Evolutionary conservation across 2,329 filamentous ascomycete species (phyloP).

Genomic region (Monilinia vaccinii-corymbosi): DNA sequence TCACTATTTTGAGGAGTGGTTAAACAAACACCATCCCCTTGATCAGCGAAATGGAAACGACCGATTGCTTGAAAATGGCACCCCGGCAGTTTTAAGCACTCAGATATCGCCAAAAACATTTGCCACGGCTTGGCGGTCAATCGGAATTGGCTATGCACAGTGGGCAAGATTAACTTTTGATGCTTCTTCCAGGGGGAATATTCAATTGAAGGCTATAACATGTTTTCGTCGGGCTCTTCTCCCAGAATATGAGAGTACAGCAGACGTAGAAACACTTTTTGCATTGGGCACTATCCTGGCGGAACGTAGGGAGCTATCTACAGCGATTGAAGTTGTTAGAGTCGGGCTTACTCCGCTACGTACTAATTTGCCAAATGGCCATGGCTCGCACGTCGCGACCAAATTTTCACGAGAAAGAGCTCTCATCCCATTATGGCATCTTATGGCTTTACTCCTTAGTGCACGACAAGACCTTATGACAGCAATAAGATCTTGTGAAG

Average conservation of each 20-base stretch:
- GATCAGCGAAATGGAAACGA: constrained; percentile 15
- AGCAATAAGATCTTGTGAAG: constrained; percentile 76
- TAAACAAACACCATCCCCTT: constrained; percentile 46
- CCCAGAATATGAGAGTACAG: constrained; percentile 53
- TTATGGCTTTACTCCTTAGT: constrained; percentile 77
- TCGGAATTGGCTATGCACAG: constrained; percentile 77
- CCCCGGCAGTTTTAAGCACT: constrained; percentile 15
- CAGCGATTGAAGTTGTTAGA: constrained; percentile 76
- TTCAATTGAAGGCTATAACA: constrained; percentile 69
- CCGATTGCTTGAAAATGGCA: constrained; percentile 15
- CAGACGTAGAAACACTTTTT: constrained; percentile 70
- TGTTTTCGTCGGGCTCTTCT: constrained; percentile 66
- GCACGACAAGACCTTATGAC: constrained; percentile 77
- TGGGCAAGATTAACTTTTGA: constrained; percentile 81
- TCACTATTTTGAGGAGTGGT: constrained; percentile 62
- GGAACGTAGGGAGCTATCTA: constrained; percentile 71
- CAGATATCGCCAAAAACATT: constrained; percentile 51
- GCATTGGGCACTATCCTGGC: constrained; percentile 77
- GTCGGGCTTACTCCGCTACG: constrained; percentile 55
- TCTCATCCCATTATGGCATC: constrained; percentile 79
- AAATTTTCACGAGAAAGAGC: constrained; percentile 46
- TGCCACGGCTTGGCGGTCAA: constrained; percentile 68
- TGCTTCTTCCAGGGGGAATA: constrained; percentile 56
- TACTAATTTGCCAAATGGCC: constrained; percentile 27
- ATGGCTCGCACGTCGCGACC: constrained; percentile 30